Evolutionary conservation across 2,329 filamentous ascomycete species (phyloP).

Genomic region (Sarocladium brachiariae): DNA sequence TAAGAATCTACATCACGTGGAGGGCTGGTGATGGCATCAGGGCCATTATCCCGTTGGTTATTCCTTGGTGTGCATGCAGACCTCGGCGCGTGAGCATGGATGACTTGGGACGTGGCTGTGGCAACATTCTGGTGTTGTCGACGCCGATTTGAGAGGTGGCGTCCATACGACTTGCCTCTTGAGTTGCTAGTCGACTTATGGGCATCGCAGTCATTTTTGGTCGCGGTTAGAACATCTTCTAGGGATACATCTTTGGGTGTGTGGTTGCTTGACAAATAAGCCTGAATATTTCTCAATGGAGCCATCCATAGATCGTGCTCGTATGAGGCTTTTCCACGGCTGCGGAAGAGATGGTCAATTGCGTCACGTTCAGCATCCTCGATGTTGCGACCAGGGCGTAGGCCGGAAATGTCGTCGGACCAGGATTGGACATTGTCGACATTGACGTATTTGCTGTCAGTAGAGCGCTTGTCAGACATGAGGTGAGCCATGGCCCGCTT

Average conservation of each 20-base stretch:
- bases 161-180: neutral
- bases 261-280: constrained; percentile 21
- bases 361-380: constrained; percentile 39
- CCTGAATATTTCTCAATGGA: constrained; percentile 26
- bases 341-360: constrained; percentile 35
- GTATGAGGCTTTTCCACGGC: constrained; percentile 5
- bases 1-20: constrained; percentile 22
- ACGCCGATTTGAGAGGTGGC: neutral
- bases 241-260: constrained; percentile 15
- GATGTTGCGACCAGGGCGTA: constrained; percentile 33
- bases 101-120: neutral
- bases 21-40: neutral
- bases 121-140: constrained; percentile 10
- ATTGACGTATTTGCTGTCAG: constrained; percentile 25
- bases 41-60: constrained; percentile 24
- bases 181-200: neutral
- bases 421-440: constrained; percentile 27
- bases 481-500: constrained; percentile 33
- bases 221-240: constrained; percentile 19
- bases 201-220: constrained; percentile 11
- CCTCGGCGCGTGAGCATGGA: neutral
- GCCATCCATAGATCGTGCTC: constrained; percentile 24
- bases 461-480: constrained; percentile 21
- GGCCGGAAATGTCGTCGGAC: constrained; percentile 29
- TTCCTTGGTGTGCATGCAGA: constrained; percentile 14